Percentiles rank a stretch among this genome's conserved stretches.
Conservation (phyloP, 2,329 filamentous ascomycete species). For the Aspergillus phoenicis region DNA sequence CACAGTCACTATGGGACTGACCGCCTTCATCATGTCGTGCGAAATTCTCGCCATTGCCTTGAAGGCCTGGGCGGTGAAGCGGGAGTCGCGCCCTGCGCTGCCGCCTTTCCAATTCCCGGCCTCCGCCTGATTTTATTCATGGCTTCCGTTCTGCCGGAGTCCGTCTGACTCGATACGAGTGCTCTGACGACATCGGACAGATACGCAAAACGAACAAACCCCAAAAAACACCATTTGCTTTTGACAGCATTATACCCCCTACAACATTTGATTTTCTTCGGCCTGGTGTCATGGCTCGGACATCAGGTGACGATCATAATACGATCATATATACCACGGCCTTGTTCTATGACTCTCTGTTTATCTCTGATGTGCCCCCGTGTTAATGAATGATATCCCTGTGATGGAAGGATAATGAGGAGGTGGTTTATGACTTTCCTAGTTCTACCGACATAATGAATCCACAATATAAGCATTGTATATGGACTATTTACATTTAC, state of each 20-base stretch:
- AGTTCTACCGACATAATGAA: neutral
- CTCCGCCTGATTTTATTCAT: slow-evolving; percentile 2
- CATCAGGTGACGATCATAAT: slow-evolving; percentile 15
- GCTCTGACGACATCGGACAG: neutral
- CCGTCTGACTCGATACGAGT: neutral
- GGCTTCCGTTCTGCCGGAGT: too few relatives aligned
- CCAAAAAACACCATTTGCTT: slow-evolving; percentile 5
- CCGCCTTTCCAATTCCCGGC: slow-evolving; percentile 34
- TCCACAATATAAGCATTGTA: neutral
- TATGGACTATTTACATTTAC: neutral
- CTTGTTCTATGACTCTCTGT: slow-evolving; percentile 13
- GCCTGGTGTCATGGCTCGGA: slow-evolving; percentile 15
- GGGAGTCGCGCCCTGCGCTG: slow-evolving; percentile 38
- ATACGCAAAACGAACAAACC: slow-evolving; percentile 10
- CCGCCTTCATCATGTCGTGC: slow-evolving; percentile 84
- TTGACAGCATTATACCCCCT: slow-evolving; percentile 29
- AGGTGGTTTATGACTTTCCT: slow-evolving; percentile 8
- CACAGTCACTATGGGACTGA: slow-evolving; percentile 81
- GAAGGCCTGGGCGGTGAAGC: slow-evolving; percentile 78
- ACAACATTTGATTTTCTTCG: slow-evolving; percentile 22
- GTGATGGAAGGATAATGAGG: slow-evolving; percentile 20
- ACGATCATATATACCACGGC: slow-evolving; percentile 15
- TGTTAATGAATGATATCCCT: slow-evolving; percentile 23
- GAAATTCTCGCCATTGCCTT: slow-evolving; percentile 74
- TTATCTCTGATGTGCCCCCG: slow-evolving; percentile 11